These are phyloP conservation scores for Melaleuca quinquenervia DNA, from an alignment of 345 rosid species.

Conservation along the genomic window DNA sequence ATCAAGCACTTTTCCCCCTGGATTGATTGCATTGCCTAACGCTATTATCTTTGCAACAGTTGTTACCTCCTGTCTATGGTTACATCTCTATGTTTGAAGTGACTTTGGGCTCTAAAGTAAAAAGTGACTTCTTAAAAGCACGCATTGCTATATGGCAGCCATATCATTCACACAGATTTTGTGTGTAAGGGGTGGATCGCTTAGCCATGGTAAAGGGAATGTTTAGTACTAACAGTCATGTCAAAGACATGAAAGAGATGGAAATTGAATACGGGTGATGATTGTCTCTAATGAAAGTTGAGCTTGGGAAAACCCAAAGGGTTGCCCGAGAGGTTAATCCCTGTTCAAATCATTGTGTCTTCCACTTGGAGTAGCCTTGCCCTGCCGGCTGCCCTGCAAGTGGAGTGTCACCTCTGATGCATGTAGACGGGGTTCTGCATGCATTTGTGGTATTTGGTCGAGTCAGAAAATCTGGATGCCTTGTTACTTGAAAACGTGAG, in stretches of 20 bases:
- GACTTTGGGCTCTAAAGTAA: not conserved
- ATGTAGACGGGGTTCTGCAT: not conserved
- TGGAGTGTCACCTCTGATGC: not conserved
- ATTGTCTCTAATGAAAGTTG: not conserved
- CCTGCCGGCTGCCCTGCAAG: not conserved
- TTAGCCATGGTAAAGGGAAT: not conserved
- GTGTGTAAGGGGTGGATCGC: not conserved
- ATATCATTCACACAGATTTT: not conserved
- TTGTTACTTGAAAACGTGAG: not conserved
- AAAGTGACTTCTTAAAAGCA: not conserved
- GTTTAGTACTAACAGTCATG: not conserved
- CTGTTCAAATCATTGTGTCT: not conserved
- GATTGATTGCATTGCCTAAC: not conserved
- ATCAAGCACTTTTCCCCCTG: not conserved
- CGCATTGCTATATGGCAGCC: not conserved
- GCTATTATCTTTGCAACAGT: not conserved
- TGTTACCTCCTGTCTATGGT: not conserved
- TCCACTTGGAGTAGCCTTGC: not conserved
- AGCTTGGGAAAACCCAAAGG: not conserved
- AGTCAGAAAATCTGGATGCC: not conserved
- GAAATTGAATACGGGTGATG: not conserved
- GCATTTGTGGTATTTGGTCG: not conserved
- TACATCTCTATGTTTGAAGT: not conserved
- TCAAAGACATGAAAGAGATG: not conserved
- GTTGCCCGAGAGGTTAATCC: not conserved